Evolutionary conservation across 352 stramenopile species (phyloP).

Genomic region (Globisporangium sylvaticum): DNA sequence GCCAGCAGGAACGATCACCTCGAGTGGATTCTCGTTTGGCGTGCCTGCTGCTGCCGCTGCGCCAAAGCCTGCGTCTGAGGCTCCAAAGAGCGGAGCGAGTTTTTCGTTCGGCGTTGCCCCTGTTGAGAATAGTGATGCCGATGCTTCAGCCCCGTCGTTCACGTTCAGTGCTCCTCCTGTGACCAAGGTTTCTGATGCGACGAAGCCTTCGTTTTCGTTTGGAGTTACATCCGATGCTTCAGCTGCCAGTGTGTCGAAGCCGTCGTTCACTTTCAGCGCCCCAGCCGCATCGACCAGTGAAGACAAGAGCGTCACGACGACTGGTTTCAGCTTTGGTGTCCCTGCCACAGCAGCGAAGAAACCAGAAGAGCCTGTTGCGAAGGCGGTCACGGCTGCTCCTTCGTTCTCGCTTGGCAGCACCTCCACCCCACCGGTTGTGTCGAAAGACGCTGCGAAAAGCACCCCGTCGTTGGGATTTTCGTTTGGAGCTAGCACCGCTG

Average conservation of each 20-base stretch:
- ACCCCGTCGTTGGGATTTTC: background rate
- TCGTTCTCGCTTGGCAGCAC: slow-evolving; percentile 19
- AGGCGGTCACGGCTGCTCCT: slow-evolving; percentile 6
- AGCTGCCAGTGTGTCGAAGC: slow-evolving; percentile 1
- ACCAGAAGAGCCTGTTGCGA: slow-evolving; percentile 1
- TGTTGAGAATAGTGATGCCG: slow-evolving; percentile 8
- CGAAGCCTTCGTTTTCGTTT: slow-evolving; percentile 26
- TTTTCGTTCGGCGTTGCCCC: slow-evolving; percentile 30
- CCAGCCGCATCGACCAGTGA: background rate
- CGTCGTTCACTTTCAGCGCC: slow-evolving; percentile 24
- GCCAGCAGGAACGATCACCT: slow-evolving; percentile 6
- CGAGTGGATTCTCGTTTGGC: slow-evolving; percentile 32
- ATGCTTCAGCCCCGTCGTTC: slow-evolving; percentile 34
- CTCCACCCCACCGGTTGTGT: background rate
- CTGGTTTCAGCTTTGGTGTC: slow-evolving; percentile 33
- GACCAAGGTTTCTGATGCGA: slow-evolving; percentile 10
- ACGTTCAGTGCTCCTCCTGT: slow-evolving; percentile 44
- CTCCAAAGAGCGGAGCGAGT: slow-evolving; percentile 8
- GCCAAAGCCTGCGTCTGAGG: slow-evolving; percentile 9
- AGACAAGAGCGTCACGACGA: background rate
- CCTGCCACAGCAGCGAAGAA: slow-evolving; percentile 8
- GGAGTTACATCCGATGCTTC: slow-evolving; percentile 6
- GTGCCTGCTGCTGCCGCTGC: slow-evolving; percentile 3
- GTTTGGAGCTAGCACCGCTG: slow-evolving; percentile 10
- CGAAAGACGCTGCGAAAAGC: background rate